phyloP scores from a whole-genome alignment of 148 eudicot genomes.

The Vaccinium corymbosum region DNA sequence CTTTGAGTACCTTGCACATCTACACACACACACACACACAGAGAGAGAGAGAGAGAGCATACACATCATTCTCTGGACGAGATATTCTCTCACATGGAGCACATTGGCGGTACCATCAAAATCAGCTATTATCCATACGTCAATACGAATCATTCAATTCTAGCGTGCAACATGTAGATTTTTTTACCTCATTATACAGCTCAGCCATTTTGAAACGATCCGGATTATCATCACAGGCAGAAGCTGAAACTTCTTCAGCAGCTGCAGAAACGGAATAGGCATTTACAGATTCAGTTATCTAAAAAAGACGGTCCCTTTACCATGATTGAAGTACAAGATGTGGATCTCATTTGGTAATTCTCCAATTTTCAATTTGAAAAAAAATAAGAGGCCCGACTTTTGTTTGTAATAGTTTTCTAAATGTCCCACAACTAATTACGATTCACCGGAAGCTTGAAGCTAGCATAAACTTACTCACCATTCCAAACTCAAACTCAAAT shows the following conservation, averaged over 20 bases:
- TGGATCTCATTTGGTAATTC: neutral
- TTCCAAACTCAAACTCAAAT: neutral
- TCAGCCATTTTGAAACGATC: constrained; percentile 50
- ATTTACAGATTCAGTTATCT: neutral
- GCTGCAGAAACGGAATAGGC: constrained; percentile 36
- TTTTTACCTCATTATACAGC: constrained; percentile 64
- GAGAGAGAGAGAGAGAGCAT: neutral
- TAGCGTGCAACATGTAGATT: neutral
- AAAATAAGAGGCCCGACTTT: neutral
- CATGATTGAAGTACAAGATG: constrained; percentile 1
- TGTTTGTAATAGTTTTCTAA: neutral
- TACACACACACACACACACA: constrained; percentile 26
- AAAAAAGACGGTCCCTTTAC: neutral
- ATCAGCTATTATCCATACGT: neutral
- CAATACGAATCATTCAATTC: neutral
- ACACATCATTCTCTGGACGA: neutral
- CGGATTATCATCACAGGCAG: constrained; percentile 38
- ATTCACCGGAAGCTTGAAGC: neutral
- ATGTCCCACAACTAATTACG: neutral
- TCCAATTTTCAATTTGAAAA: neutral
- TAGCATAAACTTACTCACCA: neutral
- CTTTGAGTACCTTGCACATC: constrained; percentile 55
- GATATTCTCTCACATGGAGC: neutral
- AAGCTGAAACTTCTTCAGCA: constrained; percentile 42
- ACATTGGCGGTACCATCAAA: neutral